These are phyloP conservation scores for Myxozyma neotropica DNA, from an alignment of 805 yeast genomes.

Conservation along the genomic window DNA sequence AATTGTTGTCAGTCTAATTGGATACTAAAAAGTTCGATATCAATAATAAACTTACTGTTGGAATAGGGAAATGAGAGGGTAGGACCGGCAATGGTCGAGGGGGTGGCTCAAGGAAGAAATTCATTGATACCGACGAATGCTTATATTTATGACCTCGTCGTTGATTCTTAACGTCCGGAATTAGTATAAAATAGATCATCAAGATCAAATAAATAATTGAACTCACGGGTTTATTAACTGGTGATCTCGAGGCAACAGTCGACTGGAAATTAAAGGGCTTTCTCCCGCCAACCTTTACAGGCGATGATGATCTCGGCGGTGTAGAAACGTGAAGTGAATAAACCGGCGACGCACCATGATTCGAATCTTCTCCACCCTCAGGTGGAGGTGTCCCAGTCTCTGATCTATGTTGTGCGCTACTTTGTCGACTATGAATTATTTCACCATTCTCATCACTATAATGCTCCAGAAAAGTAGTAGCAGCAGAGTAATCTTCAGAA, in stretches of 20 bases:
- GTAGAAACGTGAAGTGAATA: slow-evolving; percentile 2
- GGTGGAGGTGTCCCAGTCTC: slow-evolving; percentile 1
- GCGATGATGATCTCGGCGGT: slow-evolving; percentile 25
- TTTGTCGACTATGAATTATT: not conserved
- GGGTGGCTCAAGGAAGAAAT: slow-evolving; percentile 91
- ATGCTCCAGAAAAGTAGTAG: no score
- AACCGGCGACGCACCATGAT: not conserved
- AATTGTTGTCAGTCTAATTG: no score
- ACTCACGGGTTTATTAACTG: slow-evolving; percentile 32
- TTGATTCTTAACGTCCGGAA: slow-evolving; percentile 37
- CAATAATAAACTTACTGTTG: slow-evolving; percentile 54
- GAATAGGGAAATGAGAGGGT: slow-evolving; percentile 72
- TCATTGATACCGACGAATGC: slow-evolving; percentile 95
- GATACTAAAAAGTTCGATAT: no score
- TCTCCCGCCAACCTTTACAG: slow-evolving; percentile 19
- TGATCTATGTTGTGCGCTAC: not conserved
- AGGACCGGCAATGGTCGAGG: slow-evolving; percentile 62
- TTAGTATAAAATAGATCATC: not conserved
- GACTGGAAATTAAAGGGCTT: slow-evolving; percentile 42
- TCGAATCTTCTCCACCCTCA: not conserved
- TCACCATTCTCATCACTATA: not conserved
- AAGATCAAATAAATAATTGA: not conserved
- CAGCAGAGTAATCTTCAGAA: not conserved
- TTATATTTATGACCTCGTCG: slow-evolving; percentile 95
- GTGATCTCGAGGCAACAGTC: slow-evolving; percentile 57